Percentiles rank a stretch among this genome's conserved stretches.
phyloP scores from a whole-genome alignment of 2,329 filamentous ascomycete genomes.

The Venturiaceae sp. region DNA sequence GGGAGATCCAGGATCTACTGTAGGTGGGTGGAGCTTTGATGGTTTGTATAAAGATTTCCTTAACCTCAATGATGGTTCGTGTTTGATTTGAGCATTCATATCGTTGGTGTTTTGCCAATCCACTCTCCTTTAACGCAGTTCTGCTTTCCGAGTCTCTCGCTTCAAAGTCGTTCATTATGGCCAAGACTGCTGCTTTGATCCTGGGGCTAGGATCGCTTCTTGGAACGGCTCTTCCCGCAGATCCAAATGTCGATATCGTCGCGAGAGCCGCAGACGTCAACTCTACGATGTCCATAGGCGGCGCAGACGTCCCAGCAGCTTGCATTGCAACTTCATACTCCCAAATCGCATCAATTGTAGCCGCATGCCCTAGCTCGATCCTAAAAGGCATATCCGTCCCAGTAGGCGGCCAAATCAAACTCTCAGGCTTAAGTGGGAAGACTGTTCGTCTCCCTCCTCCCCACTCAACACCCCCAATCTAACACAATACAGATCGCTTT shows the following conservation, averaged over 20 bases:
- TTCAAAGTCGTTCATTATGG: neutral
- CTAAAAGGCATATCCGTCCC: neutral
- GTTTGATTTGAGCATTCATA: neutral
- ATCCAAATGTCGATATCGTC: neutral
- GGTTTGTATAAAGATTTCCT: neutral
- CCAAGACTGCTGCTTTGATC: neutral
- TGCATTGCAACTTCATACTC: neutral
- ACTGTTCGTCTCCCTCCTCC: neutral
- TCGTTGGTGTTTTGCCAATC: neutral
- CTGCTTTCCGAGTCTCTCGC: neutral
- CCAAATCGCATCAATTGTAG: neutral
- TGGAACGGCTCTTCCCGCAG: neutral
- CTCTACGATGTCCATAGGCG: neutral
- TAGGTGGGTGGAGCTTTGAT: neutral
- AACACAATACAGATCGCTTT: neutral
- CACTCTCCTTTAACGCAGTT: neutral
- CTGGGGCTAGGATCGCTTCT: neutral
- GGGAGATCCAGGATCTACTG: neutral
- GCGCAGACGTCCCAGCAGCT: neutral
- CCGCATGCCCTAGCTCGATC: neutral
- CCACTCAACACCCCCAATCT: neutral
- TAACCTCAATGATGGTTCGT: neutral
- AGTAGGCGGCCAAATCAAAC: neutral
- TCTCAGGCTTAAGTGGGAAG: neutral
- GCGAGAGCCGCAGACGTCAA: no score